These are phyloP conservation scores for Davidsoniella eucalypti DNA, from an alignment of 2,329 filamentous ascomycete species.

Conservation along the genomic window DNA sequence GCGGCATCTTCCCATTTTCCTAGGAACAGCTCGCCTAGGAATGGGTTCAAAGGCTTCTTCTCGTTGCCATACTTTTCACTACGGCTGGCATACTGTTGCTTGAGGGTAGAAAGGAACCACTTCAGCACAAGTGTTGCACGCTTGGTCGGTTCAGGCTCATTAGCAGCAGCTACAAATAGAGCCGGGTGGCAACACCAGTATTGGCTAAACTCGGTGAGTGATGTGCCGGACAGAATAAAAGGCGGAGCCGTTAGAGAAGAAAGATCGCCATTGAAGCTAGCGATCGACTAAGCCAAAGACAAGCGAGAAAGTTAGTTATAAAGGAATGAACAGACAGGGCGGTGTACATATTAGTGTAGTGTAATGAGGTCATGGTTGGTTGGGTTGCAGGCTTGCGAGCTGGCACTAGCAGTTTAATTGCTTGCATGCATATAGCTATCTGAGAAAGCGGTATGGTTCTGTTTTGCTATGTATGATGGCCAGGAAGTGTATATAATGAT, in stretches of 20 bases:
- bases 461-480: too few species aligned
- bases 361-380: background rate
- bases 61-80: slow-evolving; percentile 76
- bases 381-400: background rate
- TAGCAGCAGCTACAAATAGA: slow-evolving; percentile 66
- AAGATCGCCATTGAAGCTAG: slow-evolving; percentile 68
- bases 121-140: slow-evolving; percentile 77
- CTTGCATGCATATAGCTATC: too few species aligned
- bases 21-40: slow-evolving; percentile 85
- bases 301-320: background rate
- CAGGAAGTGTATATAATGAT: too few species aligned
- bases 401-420: background rate
- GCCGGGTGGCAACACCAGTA: slow-evolving; percentile 70
- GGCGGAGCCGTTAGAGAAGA: slow-evolving; percentile 67
- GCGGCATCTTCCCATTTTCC: slow-evolving; percentile 69
- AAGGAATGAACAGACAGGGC: background rate
- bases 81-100: slow-evolving; percentile 60
- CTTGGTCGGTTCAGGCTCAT: slow-evolving; percentile 64
- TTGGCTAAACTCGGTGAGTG: slow-evolving; percentile 62
- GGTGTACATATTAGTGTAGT: background rate
- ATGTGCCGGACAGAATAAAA: slow-evolving; percentile 66
- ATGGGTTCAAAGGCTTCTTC: slow-evolving; percentile 96
- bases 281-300: slow-evolving; percentile 41
- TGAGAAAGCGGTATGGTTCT: too few species aligned
- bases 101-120: slow-evolving; percentile 88